phyloP scores from a whole-genome alignment of 106 monocot genomes.

The Xerophyta viscosa region DNA sequence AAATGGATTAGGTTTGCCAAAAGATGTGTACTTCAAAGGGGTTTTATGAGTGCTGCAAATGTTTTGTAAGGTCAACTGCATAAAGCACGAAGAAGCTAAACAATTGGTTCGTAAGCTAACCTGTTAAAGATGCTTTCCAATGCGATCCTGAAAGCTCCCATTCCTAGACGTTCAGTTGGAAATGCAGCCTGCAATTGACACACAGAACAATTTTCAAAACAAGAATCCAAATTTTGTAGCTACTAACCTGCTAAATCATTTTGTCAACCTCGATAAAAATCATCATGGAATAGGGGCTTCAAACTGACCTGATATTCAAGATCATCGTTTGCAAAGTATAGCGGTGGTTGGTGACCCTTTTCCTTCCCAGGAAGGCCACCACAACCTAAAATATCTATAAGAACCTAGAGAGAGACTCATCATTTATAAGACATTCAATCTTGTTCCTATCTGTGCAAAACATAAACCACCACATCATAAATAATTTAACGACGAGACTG shows the following conservation, averaged over 20 bases:
- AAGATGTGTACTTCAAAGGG: constrained; percentile 65
- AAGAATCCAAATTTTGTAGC: no score
- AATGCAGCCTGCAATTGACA: constrained; percentile 61
- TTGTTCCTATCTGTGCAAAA: no score
- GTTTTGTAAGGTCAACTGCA: neutral
- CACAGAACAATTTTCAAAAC: neutral
- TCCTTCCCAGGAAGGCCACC: constrained; percentile 77
- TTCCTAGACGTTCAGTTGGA: constrained; percentile 87
- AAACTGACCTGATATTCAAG: constrained; percentile 81
- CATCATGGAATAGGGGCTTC: no score
- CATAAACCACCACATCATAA: no score
- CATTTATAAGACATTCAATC: no score
- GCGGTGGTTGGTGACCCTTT: constrained; percentile 64
- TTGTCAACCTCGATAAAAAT: no score
- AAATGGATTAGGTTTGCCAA: constrained; percentile 87
- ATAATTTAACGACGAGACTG: no score
- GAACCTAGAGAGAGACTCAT: constrained; percentile 68
- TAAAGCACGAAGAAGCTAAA: no score
- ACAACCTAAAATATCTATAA: constrained; percentile 79
- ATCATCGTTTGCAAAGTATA: constrained; percentile 98
- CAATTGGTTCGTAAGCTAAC: constrained; percentile 18
- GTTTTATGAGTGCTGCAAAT: constrained; percentile 45
- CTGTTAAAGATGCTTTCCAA: constrained; percentile 80
- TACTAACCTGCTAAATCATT: no score
- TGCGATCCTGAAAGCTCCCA: constrained; percentile 98